A percentile compares a stretch with the other conserved stretches of the same genome.
Evolutionary conservation across 176 grass and related monocot genomes (phyloP).

Genomic region (Oryza officinalis): DNA sequence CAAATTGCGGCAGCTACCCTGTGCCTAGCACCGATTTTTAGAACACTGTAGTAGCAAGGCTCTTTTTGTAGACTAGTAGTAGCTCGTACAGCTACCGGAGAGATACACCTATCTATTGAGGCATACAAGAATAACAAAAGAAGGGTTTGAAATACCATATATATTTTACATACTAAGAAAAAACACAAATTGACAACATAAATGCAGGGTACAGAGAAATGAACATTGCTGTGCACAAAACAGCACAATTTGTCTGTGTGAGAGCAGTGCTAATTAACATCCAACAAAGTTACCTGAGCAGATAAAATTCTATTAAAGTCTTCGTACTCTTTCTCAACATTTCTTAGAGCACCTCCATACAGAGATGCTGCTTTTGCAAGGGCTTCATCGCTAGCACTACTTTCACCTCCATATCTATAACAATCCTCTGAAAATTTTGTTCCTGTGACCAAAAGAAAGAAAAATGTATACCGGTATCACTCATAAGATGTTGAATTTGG

Average conservation of each 20-base stretch:
- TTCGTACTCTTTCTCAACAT: slow-evolving; percentile 92
- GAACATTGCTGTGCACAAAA: not conserved
- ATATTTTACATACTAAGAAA: not conserved
- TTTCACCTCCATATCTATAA: slow-evolving; percentile 91
- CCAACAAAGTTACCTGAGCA: slow-evolving; percentile 65
- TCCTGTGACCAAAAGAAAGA: slow-evolving; percentile 55
- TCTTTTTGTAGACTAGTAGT: not conserved
- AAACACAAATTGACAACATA: not conserved
- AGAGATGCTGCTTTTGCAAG: slow-evolving; percentile 76
- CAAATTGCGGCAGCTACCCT: not conserved
- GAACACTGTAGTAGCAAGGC: not conserved
- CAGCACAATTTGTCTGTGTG: slow-evolving; percentile 10
- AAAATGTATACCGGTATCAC: slow-evolving; percentile 19
- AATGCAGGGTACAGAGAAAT: not conserved
- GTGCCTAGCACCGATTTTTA: not conserved
- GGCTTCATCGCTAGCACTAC: slow-evolving; percentile 64
- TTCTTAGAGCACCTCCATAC: slow-evolving; percentile 92
- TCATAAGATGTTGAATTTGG: slow-evolving; percentile 20
- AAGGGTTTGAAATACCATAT: not conserved
- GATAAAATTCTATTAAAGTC: slow-evolving; percentile 82
- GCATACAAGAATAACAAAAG: not conserved
- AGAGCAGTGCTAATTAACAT: not conserved
- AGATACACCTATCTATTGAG: not conserved
- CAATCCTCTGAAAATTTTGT: slow-evolving; percentile 98
- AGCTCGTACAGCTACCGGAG: slow-evolving; percentile 1